Conservation (phyloP, 2,329 filamentous ascomycete genomes). For the Ceratocystis lukuohia region DNA sequence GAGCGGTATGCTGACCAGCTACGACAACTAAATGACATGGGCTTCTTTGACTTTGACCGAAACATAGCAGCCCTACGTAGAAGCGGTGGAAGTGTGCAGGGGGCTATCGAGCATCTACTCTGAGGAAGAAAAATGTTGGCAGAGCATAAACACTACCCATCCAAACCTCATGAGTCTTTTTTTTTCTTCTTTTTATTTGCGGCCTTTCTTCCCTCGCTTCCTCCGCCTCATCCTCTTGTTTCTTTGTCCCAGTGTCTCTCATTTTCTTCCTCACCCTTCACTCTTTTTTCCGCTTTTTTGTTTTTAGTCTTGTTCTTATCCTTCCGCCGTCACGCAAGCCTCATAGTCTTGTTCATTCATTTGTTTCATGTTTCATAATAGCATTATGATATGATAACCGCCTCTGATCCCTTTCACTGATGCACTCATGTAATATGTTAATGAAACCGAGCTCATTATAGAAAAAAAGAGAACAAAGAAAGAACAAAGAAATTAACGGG, state of each 20-base stretch:
- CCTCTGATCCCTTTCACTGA: not conserved
- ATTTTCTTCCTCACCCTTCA: not conserved
- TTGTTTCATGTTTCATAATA: conserved; percentile 1
- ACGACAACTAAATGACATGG: conserved; percentile 94
- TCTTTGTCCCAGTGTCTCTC: not conserved
- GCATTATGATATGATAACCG: not conserved
- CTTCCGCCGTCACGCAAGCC: not conserved
- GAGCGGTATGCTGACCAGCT: conserved; percentile 85
- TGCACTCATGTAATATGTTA: not conserved
- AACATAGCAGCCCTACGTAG: conserved; percentile 80
- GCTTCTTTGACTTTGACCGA: conserved; percentile 90
- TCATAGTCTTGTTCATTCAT: not conserved
- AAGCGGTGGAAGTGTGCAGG: conserved; percentile 86
- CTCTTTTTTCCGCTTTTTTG: not conserved
- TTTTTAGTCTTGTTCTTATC: not conserved
- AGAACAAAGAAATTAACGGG: no score
- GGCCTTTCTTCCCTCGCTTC: not conserved
- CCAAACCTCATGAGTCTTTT: not conserved
- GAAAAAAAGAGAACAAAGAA: no score
- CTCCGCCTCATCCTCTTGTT: not conserved
- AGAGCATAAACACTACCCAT: not conserved
- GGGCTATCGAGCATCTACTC: conserved; percentile 66
- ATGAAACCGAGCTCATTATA: not conserved
- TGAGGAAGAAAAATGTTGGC: conserved; percentile 22
- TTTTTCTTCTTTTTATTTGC: not conserved